A percentile compares a stretch with the other conserved stretches of the same genome.
These are phyloP conservation scores for Raddia guianensis DNA, from an alignment of 176 grass and related monocot genomes.

Conservation along the genomic window DNA sequence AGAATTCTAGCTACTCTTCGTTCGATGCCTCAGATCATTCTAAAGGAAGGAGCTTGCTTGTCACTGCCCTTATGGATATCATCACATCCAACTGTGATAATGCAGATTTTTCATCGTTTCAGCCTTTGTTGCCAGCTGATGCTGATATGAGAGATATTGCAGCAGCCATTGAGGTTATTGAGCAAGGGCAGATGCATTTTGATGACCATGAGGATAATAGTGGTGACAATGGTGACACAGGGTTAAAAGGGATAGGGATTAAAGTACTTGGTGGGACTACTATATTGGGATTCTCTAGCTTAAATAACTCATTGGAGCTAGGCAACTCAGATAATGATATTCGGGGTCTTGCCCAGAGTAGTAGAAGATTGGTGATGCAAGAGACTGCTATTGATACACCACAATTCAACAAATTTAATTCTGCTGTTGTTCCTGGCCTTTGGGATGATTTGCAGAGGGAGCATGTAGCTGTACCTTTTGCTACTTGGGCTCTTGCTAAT, in stretches of 20 bases:
- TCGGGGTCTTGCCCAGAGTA: constrained; percentile 27
- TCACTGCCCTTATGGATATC: constrained; percentile 95
- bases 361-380: constrained; percentile 22
- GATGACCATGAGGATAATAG: constrained; percentile 59
- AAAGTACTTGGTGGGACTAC: constrained; percentile 97
- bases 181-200: constrained; percentile 89
- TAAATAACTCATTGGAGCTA: constrained; percentile 44
- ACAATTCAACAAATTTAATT: constrained; percentile 46
- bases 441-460: constrained; percentile 99
- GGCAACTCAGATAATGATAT: constrained; percentile 38
- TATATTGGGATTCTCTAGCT: constrained; percentile 78
- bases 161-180: constrained; percentile 84
- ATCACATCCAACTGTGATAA: constrained; percentile 90
- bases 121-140: constrained; percentile 68
- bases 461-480: constrained; percentile 98
- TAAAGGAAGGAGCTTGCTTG: constrained; percentile 98
- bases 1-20: constrained; percentile 79
- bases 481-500: constrained; percentile 95
- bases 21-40: constrained; percentile 64
- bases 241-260: constrained; percentile 88
- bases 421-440: constrained; percentile 67
- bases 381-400: constrained; percentile 42
- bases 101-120: constrained; percentile 63
- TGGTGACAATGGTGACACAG: constrained; percentile 59
- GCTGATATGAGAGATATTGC: constrained; percentile 87